Evolutionary conservation across 1,284 basidiomycete species (phyloP).

Genomic region (Heliocybe sulcata): DNA sequence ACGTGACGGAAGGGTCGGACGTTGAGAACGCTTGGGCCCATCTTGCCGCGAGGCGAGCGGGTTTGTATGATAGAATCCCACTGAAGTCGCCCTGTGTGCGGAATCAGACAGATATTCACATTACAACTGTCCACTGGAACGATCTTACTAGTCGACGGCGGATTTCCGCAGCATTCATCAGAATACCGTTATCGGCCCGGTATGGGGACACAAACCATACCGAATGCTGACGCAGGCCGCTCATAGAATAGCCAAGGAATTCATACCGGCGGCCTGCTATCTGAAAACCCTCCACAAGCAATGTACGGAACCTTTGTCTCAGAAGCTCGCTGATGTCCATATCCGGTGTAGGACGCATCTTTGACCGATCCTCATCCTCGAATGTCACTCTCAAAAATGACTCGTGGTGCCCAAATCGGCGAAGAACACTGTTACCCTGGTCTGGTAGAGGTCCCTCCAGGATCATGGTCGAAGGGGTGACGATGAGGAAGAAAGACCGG

Average conservation of each 20-base stretch:
- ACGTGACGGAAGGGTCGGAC: slow-evolving; percentile 33
- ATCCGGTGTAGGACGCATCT: slow-evolving; percentile 15
- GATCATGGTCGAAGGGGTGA: slow-evolving; percentile 20
- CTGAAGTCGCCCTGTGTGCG: slow-evolving; percentile 35
- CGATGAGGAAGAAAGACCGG: neutral
- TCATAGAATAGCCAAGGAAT: slow-evolving; percentile 22
- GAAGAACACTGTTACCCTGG: slow-evolving; percentile 20
- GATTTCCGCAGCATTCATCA: neutral
- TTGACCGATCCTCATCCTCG: slow-evolving; percentile 23
- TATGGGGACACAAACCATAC: slow-evolving; percentile 21
- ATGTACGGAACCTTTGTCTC: slow-evolving; percentile 12
- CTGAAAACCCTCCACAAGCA: slow-evolving; percentile 18
- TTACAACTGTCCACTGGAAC: neutral
- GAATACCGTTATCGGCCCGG: slow-evolving; percentile 8
- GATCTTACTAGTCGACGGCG: neutral
- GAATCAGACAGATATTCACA: slow-evolving; percentile 8
- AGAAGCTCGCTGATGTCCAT: slow-evolving; percentile 16
- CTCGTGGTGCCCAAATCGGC: slow-evolving; percentile 12
- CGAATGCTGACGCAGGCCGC: slow-evolving; percentile 11
- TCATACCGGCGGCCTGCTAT: slow-evolving; percentile 23
- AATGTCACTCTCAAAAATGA: slow-evolving; percentile 27
- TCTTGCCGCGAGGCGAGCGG: slow-evolving; percentile 42
- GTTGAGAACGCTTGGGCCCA: slow-evolving; percentile 47
- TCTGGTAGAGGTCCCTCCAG: slow-evolving; percentile 24
- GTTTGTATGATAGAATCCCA: slow-evolving; percentile 23